Conservation (phyloP, 208 protist genomes). For the Porcisia deanei region DNA sequence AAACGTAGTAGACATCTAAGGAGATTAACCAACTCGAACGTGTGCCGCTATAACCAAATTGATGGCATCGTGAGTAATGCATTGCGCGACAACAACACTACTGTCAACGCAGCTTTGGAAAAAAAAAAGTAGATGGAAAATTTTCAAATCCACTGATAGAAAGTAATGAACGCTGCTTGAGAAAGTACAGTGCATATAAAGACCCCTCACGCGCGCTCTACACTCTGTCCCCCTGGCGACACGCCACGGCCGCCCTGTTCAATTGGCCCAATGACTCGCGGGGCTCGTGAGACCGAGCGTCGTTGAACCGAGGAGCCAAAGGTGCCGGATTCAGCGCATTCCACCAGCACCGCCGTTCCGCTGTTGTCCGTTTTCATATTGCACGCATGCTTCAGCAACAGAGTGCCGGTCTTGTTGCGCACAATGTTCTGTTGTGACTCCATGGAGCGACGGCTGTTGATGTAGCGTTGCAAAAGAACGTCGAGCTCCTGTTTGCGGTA, state of each 20-base stretch:
- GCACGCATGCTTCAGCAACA: slow-evolving; percentile 86
- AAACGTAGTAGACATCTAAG: not conserved
- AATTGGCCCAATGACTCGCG: slow-evolving; percentile 12
- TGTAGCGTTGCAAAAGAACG: slow-evolving; percentile 85
- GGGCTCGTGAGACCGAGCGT: slow-evolving; percentile 40
- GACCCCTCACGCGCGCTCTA: not conserved
- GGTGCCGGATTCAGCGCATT: slow-evolving; percentile 70
- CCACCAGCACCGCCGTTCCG: slow-evolving; percentile 68
- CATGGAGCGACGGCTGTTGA: slow-evolving; percentile 83
- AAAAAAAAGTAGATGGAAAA: not conserved
- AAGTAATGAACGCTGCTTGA: not conserved
- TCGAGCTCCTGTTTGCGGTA: slow-evolving; percentile 86
- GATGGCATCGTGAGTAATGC: not conserved
- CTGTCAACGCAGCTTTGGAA: not conserved
- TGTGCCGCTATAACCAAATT: not conserved
- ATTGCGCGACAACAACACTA: not conserved
- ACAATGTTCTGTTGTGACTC: slow-evolving; percentile 90
- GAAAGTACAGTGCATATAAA: not conserved
- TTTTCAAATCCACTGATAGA: not conserved
- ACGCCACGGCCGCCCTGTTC: not conserved
- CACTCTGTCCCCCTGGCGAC: not conserved
- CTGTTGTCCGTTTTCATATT: slow-evolving; percentile 84
- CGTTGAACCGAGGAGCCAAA: slow-evolving; percentile 78
- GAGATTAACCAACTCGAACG: not conserved
- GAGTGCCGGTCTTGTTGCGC: slow-evolving; percentile 78